Percentiles rank a stretch among this genome's conserved stretches.
Evolutionary conservation across 1,284 basidiomycete species (phyloP).

Genomic region (Xerocomus amazonicus): DNA sequence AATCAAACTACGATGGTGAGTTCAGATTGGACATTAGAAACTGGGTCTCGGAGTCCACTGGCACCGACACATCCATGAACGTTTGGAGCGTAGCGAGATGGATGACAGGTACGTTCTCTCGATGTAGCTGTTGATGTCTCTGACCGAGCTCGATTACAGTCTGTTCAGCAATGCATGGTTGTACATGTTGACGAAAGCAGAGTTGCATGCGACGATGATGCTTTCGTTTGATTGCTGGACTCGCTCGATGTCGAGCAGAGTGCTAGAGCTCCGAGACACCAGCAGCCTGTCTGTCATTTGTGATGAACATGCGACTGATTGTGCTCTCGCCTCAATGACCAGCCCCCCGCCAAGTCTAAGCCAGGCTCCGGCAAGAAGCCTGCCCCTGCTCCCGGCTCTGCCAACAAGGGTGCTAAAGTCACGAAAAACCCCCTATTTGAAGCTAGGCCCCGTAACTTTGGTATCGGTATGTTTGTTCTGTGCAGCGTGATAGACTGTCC

Average conservation of each 20-base stretch:
- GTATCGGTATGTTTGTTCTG: constrained; percentile 70
- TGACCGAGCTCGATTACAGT: constrained; percentile 13
- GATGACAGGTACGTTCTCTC: constrained; percentile 24
- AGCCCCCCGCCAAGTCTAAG: constrained; percentile 66
- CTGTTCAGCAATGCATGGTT: constrained; percentile 22
- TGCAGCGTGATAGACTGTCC: not conserved
- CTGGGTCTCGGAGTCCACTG: constrained; percentile 17
- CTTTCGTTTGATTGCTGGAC: constrained; percentile 30
- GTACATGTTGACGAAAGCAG: constrained; percentile 17
- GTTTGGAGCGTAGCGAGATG: constrained; percentile 10
- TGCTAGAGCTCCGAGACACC: constrained; percentile 71
- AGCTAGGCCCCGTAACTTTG: constrained; percentile 87
- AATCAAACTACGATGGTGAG: constrained; percentile 26
- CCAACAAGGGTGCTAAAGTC: constrained; percentile 70
- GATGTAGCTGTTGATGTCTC: constrained; percentile 10
- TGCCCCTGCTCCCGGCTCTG: constrained; percentile 72
- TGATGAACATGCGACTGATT: constrained; percentile 46
- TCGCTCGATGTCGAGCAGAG: constrained; percentile 23
- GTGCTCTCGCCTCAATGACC: constrained; percentile 81
- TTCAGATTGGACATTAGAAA: constrained; percentile 8
- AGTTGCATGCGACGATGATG: constrained; percentile 23
- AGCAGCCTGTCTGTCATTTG: constrained; percentile 35
- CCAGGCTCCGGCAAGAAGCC: constrained; percentile 74
- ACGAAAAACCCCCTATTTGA: constrained; percentile 98
- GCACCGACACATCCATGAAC: constrained; percentile 22